A percentile compares a stretch with the other conserved stretches of the same genome.
These are phyloP conservation scores for Pyrenochaeta sp. DNA, from an alignment of 2,329 filamentous ascomycete species.

Conservation along the genomic window DNA sequence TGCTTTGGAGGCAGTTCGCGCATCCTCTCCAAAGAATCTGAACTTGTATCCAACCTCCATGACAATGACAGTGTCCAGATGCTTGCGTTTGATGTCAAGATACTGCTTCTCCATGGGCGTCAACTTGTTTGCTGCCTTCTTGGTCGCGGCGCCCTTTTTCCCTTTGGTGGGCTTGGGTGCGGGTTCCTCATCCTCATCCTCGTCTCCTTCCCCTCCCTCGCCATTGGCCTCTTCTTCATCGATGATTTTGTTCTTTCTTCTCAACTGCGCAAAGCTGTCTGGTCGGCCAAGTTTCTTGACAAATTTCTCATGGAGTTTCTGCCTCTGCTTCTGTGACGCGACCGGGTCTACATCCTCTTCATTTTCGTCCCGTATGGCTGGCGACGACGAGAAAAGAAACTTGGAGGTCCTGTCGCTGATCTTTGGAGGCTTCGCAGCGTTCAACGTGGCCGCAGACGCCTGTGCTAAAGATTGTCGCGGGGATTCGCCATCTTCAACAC, in stretches of 20 bases:
- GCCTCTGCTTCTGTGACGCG: slow-evolving; percentile 65
- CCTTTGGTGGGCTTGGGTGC: slow-evolving; percentile 59
- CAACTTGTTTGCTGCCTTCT: slow-evolving; percentile 81
- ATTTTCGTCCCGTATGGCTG: slow-evolving; percentile 41
- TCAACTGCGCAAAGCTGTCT: slow-evolving; percentile 76
- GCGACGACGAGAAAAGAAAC: slow-evolving; percentile 65
- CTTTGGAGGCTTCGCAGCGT: slow-evolving; percentile 43
- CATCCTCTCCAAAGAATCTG: slow-evolving; percentile 95
- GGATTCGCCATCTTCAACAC: slow-evolving; percentile 25
- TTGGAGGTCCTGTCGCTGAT: slow-evolving; percentile 62
- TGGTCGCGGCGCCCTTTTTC: slow-evolving; percentile 61
- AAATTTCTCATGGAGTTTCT: slow-evolving; percentile 81
- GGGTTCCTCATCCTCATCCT: slow-evolving; percentile 62
- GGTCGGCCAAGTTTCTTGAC: slow-evolving; percentile 88
- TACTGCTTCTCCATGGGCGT: slow-evolving; percentile 95
- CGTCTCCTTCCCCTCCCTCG: slow-evolving; percentile 65
- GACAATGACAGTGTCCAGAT: slow-evolving; percentile 88
- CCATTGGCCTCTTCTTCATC: slow-evolving; percentile 62
- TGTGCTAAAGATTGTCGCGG: slow-evolving; percentile 31
- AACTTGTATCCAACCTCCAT: slow-evolving; percentile 99
- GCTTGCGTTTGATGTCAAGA: slow-evolving; percentile 89
- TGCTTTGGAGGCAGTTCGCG: slow-evolving; percentile 84
- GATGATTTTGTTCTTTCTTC: slow-evolving; percentile 64
- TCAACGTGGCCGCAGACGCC: slow-evolving; percentile 29
- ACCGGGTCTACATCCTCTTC: slow-evolving; percentile 58